phyloP scores from a whole-genome alignment of 164 flowering plant species.

The Magnolia sinica region DNA sequence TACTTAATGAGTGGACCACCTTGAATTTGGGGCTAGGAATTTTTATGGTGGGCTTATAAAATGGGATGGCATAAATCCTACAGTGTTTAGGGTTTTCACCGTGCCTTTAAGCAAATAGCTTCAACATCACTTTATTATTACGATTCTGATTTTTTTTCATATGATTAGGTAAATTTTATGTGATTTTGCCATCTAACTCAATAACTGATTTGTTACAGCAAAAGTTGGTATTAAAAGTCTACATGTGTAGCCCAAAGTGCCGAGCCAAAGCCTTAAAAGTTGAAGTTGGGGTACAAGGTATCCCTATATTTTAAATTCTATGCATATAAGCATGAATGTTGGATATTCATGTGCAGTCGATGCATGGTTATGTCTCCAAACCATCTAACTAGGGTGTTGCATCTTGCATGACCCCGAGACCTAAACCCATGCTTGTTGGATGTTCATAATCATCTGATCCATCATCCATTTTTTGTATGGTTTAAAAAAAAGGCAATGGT shows the following conservation, averaged over 20 bases:
- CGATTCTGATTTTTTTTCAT: no score
- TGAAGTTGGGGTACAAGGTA: neutral
- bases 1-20: no score
- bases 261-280: neutral
- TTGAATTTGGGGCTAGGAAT: no score
- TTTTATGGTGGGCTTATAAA: no score
- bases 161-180: no score
- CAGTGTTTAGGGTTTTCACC: no score
- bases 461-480: no score
- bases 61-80: no score
- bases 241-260: neutral
- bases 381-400: neutral
- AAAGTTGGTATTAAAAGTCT: neutral
- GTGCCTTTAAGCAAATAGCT: no score
- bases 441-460: no score
- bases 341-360: neutral
- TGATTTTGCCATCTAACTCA: neutral
- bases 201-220: neutral
- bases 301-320: neutral
- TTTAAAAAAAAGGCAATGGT: no score
- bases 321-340: neutral
- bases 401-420: neutral
- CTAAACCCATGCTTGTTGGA: neutral
- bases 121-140: no score
- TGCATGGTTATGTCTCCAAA: neutral